These are phyloP conservation scores for Magnaporthiopsis incrustans DNA, from an alignment of 2,329 filamentous ascomycete species.

Conservation along the genomic window DNA sequence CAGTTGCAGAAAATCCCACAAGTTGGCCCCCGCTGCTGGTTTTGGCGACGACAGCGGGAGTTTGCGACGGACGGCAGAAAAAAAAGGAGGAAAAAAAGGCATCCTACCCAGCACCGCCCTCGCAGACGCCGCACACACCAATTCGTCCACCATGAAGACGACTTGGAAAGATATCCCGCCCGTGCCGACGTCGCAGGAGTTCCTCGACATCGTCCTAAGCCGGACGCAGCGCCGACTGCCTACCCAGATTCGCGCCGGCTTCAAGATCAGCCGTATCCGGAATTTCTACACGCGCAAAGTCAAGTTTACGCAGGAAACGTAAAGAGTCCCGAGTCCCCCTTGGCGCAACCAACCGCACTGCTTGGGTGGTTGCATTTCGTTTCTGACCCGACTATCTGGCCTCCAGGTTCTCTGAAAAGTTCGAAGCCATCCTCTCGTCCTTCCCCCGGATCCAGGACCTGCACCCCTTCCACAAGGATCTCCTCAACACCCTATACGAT, in stretches of 20 bases:
- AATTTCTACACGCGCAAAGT: conserved; percentile 94
- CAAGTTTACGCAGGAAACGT: conserved; percentile 93
- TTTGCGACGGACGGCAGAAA: conserved; percentile 6
- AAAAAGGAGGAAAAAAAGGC: not conserved
- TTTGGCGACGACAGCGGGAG: not conserved
- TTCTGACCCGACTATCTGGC: not conserved
- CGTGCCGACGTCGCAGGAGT: conserved; percentile 88
- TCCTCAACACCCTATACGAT: conserved; percentile 98
- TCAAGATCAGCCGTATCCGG: conserved; percentile 91
- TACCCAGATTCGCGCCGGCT: conserved; percentile 83
- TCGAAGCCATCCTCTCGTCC: conserved; percentile 80
- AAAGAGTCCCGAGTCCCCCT: not conserved
- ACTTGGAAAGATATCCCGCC: conserved; percentile 68
- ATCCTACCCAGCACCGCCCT: not conserved
- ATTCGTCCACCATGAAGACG: conserved; percentile 13
- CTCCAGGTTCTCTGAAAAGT: conserved; percentile 70
- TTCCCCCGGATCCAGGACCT: conserved; percentile 92
- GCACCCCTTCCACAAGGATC: conserved; percentile 78
- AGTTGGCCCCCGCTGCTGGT: conserved; percentile 1
- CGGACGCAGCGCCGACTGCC: conserved; percentile 87
- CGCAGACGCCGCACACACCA: no score
- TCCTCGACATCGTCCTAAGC: conserved; percentile 93
- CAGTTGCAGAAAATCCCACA: not conserved
- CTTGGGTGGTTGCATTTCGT: not conserved
- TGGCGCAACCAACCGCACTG: not conserved